phyloP scores from a whole-genome alignment of 129 eudicot species.

The Centella asiatica region DNA sequence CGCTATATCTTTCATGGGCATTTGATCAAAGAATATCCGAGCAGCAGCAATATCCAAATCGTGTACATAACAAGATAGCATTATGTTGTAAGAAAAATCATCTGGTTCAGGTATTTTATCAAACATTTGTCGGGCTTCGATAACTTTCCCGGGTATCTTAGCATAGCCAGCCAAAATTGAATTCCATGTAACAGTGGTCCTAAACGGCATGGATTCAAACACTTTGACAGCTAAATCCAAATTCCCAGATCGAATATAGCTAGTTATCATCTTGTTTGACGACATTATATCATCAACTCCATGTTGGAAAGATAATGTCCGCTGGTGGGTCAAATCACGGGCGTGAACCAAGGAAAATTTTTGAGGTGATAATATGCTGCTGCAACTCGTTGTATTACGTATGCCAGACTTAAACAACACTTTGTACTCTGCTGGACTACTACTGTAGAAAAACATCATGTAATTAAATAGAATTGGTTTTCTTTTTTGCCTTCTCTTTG shows the following conservation, averaged over 20 bases:
- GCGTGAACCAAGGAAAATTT: slow-evolving; percentile 8
- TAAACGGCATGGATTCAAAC: slow-evolving; percentile 41
- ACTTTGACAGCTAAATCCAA: slow-evolving; percentile 49
- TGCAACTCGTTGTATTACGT: no score
- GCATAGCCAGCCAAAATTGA: slow-evolving; percentile 60
- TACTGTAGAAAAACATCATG: no score
- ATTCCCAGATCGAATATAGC: slow-evolving; percentile 36
- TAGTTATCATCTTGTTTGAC: slow-evolving; percentile 53
- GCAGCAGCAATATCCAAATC: slow-evolving; percentile 39
- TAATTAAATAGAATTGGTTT: no score
- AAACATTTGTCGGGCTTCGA: slow-evolving; percentile 68
- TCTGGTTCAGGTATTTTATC: slow-evolving; percentile 78
- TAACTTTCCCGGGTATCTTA: slow-evolving; percentile 26
- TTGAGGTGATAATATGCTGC: no score
- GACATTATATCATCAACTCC: slow-evolving; percentile 15
- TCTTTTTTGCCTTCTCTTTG: no score
- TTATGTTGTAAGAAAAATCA: slow-evolving; percentile 58
- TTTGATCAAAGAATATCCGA: slow-evolving; percentile 39
- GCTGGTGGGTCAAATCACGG: slow-evolving; percentile 10
- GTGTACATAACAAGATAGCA: slow-evolving; percentile 58
- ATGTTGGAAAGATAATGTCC: background rate
- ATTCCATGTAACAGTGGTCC: slow-evolving; percentile 59
- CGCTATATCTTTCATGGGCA: slow-evolving; percentile 53
- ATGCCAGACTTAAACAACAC: no score
- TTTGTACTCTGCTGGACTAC: no score